Conservation (phyloP, 495 filamentous ascomycete genomes). For the Penicillium cataractarum region DNA sequence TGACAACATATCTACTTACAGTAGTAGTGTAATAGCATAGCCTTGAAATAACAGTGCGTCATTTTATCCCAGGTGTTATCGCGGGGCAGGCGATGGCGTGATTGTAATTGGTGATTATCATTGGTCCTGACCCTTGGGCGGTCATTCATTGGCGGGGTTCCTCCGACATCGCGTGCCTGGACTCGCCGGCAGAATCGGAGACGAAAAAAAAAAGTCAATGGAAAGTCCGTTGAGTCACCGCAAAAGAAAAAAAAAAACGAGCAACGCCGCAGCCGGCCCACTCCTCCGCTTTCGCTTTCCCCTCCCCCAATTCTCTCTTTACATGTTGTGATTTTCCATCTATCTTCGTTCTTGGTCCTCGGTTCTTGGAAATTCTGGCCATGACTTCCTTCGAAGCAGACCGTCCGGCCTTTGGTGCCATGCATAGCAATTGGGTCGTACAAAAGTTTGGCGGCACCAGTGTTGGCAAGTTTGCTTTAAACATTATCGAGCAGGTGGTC, state of each 20-base stretch:
- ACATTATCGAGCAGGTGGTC: slow-evolving; percentile 77
- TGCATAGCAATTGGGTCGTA: slow-evolving; percentile 66
- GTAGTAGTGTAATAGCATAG: too few relatives aligned
- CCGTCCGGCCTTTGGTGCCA: slow-evolving; percentile 11
- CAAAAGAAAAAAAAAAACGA: slow-evolving; percentile 21
- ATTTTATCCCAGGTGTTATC: slow-evolving; percentile 10
- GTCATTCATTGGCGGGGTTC: slow-evolving; percentile 10
- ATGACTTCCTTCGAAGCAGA: slow-evolving; percentile 29
- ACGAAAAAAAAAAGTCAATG: slow-evolving; percentile 33
- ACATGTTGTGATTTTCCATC: slow-evolving; percentile 13
- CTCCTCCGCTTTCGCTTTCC: slow-evolving; percentile 44
- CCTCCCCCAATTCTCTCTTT: slow-evolving; percentile 12
- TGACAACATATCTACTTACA: too few relatives aligned
- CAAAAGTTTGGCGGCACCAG: slow-evolving; percentile 87
- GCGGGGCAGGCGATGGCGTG: slow-evolving; percentile 19
- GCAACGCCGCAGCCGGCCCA: slow-evolving; percentile 23
- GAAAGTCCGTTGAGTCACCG: slow-evolving; percentile 22
- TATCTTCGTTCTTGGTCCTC: slow-evolving; percentile 8
- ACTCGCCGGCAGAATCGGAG: slow-evolving; percentile 8
- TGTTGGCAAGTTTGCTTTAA: slow-evolving; percentile 66
- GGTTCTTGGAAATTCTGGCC: slow-evolving; percentile 13
- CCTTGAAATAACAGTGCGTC: not conserved
- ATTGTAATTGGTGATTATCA: not conserved
- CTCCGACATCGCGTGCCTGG: slow-evolving; percentile 25
- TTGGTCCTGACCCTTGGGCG: not conserved